Percentiles rank a stretch among this genome's conserved stretches.
phyloP scores from a whole-genome alignment of 2,329 filamentous ascomycete genomes.

The Periconia macrospinosa region DNA sequence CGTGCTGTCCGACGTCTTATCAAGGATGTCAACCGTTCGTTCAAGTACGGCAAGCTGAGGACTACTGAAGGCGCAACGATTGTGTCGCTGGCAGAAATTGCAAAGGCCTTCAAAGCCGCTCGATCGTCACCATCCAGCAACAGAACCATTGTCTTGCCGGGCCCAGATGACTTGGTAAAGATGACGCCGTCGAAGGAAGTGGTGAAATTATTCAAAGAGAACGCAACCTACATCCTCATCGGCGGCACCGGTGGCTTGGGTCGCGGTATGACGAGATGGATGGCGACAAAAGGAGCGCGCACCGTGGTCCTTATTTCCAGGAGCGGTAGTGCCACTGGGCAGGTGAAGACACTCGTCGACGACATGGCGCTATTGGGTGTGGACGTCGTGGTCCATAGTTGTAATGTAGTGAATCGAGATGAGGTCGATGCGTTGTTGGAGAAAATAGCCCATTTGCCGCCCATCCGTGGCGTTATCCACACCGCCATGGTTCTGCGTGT shows the following conservation, averaged over 20 bases:
- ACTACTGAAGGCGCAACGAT: too few species aligned
- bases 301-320: constrained; percentile 26
- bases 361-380: constrained; percentile 14
- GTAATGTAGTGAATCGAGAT: constrained; percentile 16
- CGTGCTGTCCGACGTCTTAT: too few species aligned
- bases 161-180: too few species aligned
- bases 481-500: constrained; percentile 32
- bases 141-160: too few species aligned
- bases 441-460: constrained; percentile 17
- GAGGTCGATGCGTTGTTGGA: constrained; percentile 12
- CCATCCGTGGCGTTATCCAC: constrained; percentile 27
- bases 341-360: constrained; percentile 17
- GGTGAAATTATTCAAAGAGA: not conserved
- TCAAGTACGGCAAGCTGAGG: too few species aligned
- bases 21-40: too few species aligned
- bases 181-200: not conserved
- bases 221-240: constrained; percentile 31
- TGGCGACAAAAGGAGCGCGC: constrained; percentile 26
- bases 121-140: too few species aligned
- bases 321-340: constrained; percentile 13
- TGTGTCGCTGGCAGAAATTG: too few species aligned
- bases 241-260: constrained; percentile 33
- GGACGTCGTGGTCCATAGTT: constrained; percentile 18
- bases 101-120: too few species aligned
- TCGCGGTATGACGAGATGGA: constrained; percentile 27